Conservation (phyloP, 768 basidiomycete genomes). For the Mycena polygramma region DNA sequence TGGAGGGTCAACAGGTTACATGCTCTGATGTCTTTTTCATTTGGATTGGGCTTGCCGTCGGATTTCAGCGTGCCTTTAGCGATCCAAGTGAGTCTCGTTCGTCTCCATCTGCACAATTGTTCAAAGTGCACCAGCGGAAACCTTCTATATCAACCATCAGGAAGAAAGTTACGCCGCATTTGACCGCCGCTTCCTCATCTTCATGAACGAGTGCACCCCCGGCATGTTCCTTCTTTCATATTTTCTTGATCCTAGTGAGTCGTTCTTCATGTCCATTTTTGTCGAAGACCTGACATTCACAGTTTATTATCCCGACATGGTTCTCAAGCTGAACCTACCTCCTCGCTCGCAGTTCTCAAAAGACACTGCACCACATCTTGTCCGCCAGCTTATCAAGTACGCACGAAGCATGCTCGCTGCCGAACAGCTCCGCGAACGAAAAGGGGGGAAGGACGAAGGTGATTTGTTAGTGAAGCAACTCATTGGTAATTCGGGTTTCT, state of each 20-base stretch:
- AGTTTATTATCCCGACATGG: constrained; percentile 16
- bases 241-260: constrained; percentile 19
- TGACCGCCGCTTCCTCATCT: constrained; percentile 18
- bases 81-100: constrained; percentile 4
- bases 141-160: background rate
- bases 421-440: background rate
- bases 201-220: constrained; percentile 21
- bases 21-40: constrained; percentile 13
- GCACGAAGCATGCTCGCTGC: constrained; percentile 3
- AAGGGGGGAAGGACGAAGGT: background rate
- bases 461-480: constrained; percentile 1
- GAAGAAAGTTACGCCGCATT: background rate
- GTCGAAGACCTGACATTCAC: too few species aligned
- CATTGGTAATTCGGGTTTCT: background rate
- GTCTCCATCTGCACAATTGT: background rate
- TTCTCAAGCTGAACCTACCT: constrained; percentile 1
- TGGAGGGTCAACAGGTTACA: constrained; percentile 11
- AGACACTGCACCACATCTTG: background rate
- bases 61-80: constrained; percentile 2
- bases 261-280: too few species aligned
- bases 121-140: background rate
- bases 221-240: constrained; percentile 25
- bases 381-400: constrained; percentile 1
- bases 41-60: constrained; percentile 1
- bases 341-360: background rate